These are phyloP conservation scores for Phytophthora citricola DNA, from an alignment of 352 stramenopile species.

Conservation along the genomic window DNA sequence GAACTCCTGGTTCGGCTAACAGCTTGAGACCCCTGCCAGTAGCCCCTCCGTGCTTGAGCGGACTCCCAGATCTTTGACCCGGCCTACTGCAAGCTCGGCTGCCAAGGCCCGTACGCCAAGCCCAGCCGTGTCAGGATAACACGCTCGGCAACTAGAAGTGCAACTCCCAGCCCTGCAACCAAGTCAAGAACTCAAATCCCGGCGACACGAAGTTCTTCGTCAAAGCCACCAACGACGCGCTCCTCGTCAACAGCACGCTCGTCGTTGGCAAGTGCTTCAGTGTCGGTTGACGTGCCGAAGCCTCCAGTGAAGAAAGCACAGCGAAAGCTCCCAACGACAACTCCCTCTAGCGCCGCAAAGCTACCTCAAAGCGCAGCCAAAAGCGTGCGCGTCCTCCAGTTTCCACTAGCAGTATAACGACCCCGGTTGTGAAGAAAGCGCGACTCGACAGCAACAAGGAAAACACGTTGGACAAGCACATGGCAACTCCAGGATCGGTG, in stretches of 20 bases:
- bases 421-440: slow-evolving; percentile 40
- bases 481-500: slow-evolving; percentile 37
- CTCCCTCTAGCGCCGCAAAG: slow-evolving; percentile 26
- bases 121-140: slow-evolving; percentile 25
- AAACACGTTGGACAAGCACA: slow-evolving; percentile 24
- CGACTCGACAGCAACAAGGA: slow-evolving; percentile 26
- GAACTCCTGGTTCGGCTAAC: slow-evolving; percentile 12
- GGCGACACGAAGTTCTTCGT: slow-evolving; percentile 3
- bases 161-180: slow-evolving; percentile 14
- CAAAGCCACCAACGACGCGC: slow-evolving; percentile 5
- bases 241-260: slow-evolving; percentile 4
- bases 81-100: slow-evolving; percentile 37
- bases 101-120: slow-evolving; percentile 32
- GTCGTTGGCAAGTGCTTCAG: slow-evolving; percentile 33
- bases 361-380: slow-evolving; percentile 24
- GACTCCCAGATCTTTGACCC: slow-evolving; percentile 24
- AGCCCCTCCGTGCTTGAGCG: slow-evolving; percentile 21
- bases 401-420: slow-evolving; percentile 27
- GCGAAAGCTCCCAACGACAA: slow-evolving; percentile 23
- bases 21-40: slow-evolving; percentile 17
- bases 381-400: slow-evolving; percentile 27
- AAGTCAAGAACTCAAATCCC: slow-evolving; percentile 31
- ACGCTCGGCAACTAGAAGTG: slow-evolving; percentile 11
- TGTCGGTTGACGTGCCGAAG: slow-evolving; percentile 21
- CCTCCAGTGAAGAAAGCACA: slow-evolving; percentile 24